Base-by-base conservation (phyloP, 1,284 basidiomycete species). In the Heterobasidion annosum region DNA sequence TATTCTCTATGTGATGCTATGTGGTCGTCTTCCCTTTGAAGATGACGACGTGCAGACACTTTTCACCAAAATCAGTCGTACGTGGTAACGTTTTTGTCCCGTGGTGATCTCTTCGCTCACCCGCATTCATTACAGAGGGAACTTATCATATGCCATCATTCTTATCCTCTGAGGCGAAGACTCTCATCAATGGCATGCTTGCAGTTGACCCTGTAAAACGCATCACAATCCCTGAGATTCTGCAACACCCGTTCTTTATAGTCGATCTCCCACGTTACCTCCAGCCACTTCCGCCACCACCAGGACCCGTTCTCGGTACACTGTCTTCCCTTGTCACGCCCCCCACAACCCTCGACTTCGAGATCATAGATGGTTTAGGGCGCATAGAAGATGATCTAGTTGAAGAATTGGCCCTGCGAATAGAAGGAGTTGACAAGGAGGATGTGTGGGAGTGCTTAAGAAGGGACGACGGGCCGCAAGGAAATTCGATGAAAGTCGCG, bases 401-500 rank as follows among this genome's bases (percentile, higher is more conserved):
- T 3, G 85, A 91, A 1, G 91, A 95, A 55, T 74, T 98, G 34
- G 80, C 87, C 6, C 67, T 73, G 48, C 79, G 85, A 62, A 88
- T 98, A 73, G 71, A 81, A 0, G 88, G 85, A 0, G 87, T 96
- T 34, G 82, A 82, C 55, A 82, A 83, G 66, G 86, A 91, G 1
- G 90, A 94, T 61, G 81, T 98, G 5, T 91, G 91, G 87, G 84
- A 89, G 56, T 88, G 86, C 62, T 70, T 98, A 56, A 77, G 86
- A 61, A 74, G 85, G 58, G 87, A 93, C 48, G 91, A 93, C 55
- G 87, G 88, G 0, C 75, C 81, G 49, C 83, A 88, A 61, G 94
- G 96, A 45, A 97, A 98, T 65, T 90, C 93, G 56, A 88, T 98
- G 67, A 96, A 98, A 70, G 94, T 99, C 15, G 95, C 96, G 0